Conservation (phyloP, 2,329 filamentous ascomycete species). For the Fusarium sp. region DNA sequence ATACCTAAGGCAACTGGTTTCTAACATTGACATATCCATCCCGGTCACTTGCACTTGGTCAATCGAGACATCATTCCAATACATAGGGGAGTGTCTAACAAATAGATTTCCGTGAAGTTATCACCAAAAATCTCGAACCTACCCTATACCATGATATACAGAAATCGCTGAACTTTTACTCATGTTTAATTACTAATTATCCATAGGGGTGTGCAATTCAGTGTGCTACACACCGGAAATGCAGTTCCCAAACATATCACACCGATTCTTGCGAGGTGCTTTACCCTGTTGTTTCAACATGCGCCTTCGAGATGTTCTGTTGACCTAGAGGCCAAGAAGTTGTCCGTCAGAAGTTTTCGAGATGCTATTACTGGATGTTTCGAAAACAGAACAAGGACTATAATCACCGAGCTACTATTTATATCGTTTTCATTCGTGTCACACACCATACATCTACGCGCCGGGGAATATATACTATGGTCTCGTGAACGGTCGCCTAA, state of each 20-base stretch:
- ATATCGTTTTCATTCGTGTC: not conserved
- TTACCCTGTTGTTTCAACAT: constrained; percentile 28
- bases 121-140: not conserved
- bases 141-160: not conserved
- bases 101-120: not conserved
- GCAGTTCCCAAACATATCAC: not conserved
- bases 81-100: not conserved
- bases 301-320: constrained; percentile 4
- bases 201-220: not conserved
- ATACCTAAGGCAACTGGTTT: too few relatives aligned
- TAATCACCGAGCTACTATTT: constrained; percentile 1
- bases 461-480: not conserved
- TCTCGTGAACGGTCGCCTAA: constrained; percentile 20
- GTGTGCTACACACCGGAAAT: not conserved
- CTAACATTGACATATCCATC: too few relatives aligned
- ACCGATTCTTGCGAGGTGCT: not conserved
- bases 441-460: constrained; percentile 21
- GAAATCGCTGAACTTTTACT: not conserved
- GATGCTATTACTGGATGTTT: not conserved
- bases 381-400: not conserved
- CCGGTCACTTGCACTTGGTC: too few relatives aligned
- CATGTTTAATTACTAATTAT: not conserved
- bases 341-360: not conserved
- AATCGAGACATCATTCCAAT: too few relatives aligned
- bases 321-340: not conserved